Conservation (phyloP, 768 basidiomycete genomes). For the Lentinula sp. region DNA sequence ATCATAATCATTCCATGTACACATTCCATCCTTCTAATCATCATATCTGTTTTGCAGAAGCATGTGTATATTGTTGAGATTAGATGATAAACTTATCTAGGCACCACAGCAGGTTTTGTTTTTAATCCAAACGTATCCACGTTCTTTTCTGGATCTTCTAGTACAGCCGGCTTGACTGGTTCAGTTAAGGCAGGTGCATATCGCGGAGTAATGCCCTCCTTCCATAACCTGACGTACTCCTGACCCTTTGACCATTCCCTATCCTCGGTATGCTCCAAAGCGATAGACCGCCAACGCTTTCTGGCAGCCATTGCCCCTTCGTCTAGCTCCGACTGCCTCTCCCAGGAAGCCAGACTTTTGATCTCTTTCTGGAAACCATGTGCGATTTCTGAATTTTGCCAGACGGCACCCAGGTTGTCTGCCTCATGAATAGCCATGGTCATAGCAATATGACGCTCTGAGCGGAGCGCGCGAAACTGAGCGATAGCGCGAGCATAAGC, state of each 20-base stretch:
- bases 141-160: background rate
- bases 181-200: slow-evolving; percentile 55
- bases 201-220: slow-evolving; percentile 59
- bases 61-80: background rate
- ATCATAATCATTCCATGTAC: slow-evolving; percentile 6
- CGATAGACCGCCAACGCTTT: slow-evolving; percentile 74
- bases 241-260: slow-evolving; percentile 67
- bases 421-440: slow-evolving; percentile 79
- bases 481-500: slow-evolving; percentile 78
- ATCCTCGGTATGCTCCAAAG: slow-evolving; percentile 36
- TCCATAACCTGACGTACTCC: slow-evolving; percentile 69
- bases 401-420: slow-evolving; percentile 62
- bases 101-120: background rate
- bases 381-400: slow-evolving; percentile 55
- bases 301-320: slow-evolving; percentile 57
- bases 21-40: background rate
- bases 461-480: slow-evolving; percentile 85
- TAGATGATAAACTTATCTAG: background rate
- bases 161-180: slow-evolving; percentile 17
- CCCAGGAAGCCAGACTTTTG: slow-evolving; percentile 53
- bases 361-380: slow-evolving; percentile 58
- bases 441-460: slow-evolving; percentile 75
- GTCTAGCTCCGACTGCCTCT: slow-evolving; percentile 47
- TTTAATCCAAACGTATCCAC: background rate
- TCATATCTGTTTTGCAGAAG: background rate